phyloP scores from a whole-genome alignment of 2,329 filamentous ascomycete genomes.

The Aureobasidium sp. region DNA sequence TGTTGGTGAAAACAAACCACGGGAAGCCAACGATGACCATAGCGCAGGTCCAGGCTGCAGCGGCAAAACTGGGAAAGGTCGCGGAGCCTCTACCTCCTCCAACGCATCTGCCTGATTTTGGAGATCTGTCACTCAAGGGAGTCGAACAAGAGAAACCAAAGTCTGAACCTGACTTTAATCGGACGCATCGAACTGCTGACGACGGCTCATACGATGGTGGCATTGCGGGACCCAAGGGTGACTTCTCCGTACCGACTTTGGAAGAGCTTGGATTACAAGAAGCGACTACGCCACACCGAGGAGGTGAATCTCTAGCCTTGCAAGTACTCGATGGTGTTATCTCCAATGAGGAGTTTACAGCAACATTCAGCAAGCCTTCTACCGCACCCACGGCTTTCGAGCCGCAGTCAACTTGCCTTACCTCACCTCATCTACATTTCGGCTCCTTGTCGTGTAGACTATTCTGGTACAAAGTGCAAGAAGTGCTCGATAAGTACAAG shows the following conservation, averaged over 20 bases:
- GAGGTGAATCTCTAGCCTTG: constrained; percentile 61
- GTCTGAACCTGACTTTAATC: constrained; percentile 51
- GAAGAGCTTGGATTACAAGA: constrained; percentile 58
- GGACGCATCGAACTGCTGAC: constrained; percentile 46
- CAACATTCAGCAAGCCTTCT: constrained; percentile 67
- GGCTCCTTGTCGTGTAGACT: constrained; percentile 60
- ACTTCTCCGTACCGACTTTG: constrained; percentile 62
- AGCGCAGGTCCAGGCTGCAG: constrained; percentile 53
- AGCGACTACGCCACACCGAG: constrained; percentile 58
- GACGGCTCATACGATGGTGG: constrained; percentile 49
- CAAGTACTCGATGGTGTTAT: constrained; percentile 50
- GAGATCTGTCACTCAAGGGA: constrained; percentile 44
- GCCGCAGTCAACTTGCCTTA: constrained; percentile 62
- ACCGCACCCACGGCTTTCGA: constrained; percentile 66
- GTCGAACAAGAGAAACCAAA: constrained; percentile 49
- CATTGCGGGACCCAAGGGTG: constrained; percentile 57
- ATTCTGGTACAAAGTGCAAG: constrained; percentile 64
- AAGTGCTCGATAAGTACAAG: constrained; percentile 51
- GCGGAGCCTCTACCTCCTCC: constrained; percentile 54
- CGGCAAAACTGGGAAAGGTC: constrained; percentile 53
- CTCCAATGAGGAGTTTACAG: constrained; percentile 55
- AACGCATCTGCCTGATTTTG: constrained; percentile 52
- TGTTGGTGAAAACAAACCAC: constrained; percentile 54
- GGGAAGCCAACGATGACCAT: constrained; percentile 70
- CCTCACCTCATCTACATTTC: constrained; percentile 68